These are phyloP conservation scores for Penicillium argentinense DNA, from an alignment of 495 filamentous ascomycete species.

Conservation along the genomic window DNA sequence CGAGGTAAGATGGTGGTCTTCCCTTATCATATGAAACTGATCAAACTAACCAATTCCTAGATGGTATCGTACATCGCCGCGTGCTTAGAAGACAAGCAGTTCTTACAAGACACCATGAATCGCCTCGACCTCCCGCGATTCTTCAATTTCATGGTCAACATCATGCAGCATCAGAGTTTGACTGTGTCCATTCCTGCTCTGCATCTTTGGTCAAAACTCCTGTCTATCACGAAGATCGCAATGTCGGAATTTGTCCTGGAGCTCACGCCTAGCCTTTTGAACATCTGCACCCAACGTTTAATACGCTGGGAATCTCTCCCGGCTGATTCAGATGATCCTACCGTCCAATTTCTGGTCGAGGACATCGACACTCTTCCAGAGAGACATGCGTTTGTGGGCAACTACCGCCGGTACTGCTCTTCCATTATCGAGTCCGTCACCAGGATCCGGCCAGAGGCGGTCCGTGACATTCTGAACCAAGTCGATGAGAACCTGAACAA, in stretches of 20 bases:
- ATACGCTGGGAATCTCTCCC: slow-evolving; percentile 84
- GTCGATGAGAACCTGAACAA: slow-evolving; percentile 71
- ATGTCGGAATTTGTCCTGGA: slow-evolving; percentile 65
- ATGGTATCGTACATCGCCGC: slow-evolving; percentile 81
- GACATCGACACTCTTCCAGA: slow-evolving; percentile 96
- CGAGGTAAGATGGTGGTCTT: slow-evolving; percentile 66
- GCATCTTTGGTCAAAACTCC: slow-evolving; percentile 82
- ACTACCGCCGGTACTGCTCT: slow-evolving; percentile 87
- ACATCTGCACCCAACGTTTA: slow-evolving; percentile 73
- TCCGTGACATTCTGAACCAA: slow-evolving; percentile 77
- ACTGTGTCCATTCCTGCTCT: slow-evolving; percentile 89
- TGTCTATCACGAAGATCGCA: slow-evolving; percentile 63
- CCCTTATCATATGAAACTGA: too few species aligned
- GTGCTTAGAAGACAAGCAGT: slow-evolving; percentile 75
- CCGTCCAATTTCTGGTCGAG: slow-evolving; percentile 77
- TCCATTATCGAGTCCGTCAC: slow-evolving; percentile 84
- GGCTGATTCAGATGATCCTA: slow-evolving; percentile 75
- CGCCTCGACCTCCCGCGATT: slow-evolving; percentile 71
- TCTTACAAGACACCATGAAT: slow-evolving; percentile 49
- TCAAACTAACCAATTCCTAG: slow-evolving; percentile 37
- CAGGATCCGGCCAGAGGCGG: slow-evolving; percentile 76
- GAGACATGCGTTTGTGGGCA: slow-evolving; percentile 93
- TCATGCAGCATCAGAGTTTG: slow-evolving; percentile 83
- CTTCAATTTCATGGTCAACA: slow-evolving; percentile 72
- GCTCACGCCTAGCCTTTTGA: slow-evolving; percentile 72